Percentiles rank a stretch among this genome's conserved stretches.
Conservation (phyloP, 352 stramenopile genomes). For the Pythium scleroteichum region DNA sequence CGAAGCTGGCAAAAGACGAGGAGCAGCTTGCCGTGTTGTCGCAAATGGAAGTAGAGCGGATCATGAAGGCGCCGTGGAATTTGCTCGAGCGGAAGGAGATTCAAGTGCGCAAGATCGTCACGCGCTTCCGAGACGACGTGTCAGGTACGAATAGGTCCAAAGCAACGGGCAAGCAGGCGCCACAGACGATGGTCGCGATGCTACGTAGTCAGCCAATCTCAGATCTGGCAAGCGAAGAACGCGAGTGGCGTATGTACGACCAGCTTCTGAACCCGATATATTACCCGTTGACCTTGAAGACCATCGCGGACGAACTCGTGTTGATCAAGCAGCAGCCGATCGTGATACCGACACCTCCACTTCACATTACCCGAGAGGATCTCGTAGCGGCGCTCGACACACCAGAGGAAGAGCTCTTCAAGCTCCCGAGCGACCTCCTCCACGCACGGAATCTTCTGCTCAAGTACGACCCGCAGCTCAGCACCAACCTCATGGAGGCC, state of each 20-base stretch:
- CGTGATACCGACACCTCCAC: conserved; percentile 28
- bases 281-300: conserved; percentile 58
- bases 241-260: conserved; percentile 71
- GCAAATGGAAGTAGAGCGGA: conserved; percentile 62
- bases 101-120: conserved; percentile 69
- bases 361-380: conserved; percentile 57
- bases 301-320: conserved; percentile 28
- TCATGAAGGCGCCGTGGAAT: conserved; percentile 77
- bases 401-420: conserved; percentile 73
- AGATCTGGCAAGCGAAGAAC: conserved; percentile 63
- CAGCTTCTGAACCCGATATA: conserved; percentile 72
- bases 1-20: conserved; percentile 66
- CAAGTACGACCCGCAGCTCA: conserved; percentile 64
- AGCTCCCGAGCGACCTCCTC: conserved; percentile 56
- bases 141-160: conserved; percentile 17
- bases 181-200: conserved; percentile 42
- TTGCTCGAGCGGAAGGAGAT: conserved; percentile 75
- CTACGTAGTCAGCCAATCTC: conserved; percentile 49
- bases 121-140: conserved; percentile 61
- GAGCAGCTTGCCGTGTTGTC: conserved; percentile 60
- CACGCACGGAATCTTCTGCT: conserved; percentile 61
- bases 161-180: conserved; percentile 3
- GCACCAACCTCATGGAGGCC: conserved; percentile 49
- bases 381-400: conserved; percentile 60
- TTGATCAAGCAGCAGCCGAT: neutral